Conservation (phyloP, 768 basidiomycete species). For the Mycena pura region DNA sequence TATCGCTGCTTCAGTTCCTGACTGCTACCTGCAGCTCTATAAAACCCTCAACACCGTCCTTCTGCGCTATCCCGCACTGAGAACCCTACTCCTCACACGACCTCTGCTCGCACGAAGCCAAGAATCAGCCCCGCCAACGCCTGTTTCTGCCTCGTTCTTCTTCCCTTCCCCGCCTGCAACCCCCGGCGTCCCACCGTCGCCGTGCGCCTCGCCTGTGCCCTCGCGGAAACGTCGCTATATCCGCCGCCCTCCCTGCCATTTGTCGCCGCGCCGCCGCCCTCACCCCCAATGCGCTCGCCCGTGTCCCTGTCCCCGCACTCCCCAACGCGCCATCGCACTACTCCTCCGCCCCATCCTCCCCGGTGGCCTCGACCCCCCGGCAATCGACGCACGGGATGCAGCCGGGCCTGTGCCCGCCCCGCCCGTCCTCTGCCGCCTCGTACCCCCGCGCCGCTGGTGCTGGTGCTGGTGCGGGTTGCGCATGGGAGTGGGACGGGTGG, state of each 20-base stretch:
- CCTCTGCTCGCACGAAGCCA: not conserved
- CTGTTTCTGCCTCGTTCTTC: conserved; percentile 7
- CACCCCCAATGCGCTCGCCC: conserved; percentile 1
- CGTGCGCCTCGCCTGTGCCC: not conserved
- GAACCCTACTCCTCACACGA: conserved; percentile 20
- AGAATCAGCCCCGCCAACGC: conserved; percentile 7
- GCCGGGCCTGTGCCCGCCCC: not conserved
- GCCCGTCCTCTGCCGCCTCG: not conserved
- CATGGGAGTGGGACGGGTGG: conserved; percentile 28
- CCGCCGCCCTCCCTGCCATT: not conserved
- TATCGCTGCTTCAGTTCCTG: not conserved
- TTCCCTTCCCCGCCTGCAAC: conserved; percentile 13
- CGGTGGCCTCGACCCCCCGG: not conserved
- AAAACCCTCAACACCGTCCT: conserved; percentile 18
- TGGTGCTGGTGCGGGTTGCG: conserved; percentile 5
- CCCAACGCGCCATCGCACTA: not conserved
- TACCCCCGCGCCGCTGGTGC: not conserved
- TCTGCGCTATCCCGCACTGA: conserved; percentile 21
- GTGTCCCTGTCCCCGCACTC: conserved; percentile 4
- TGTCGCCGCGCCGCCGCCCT: not conserved
- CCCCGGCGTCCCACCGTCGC: not conserved
- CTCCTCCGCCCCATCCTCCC: not conserved
- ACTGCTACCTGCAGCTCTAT: conserved; percentile 14
- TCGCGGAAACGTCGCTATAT: not conserved
- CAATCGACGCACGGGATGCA: not conserved